Conservation (phyloP, 2,329 filamentous ascomycete species). For the Xylaria sp. region DNA sequence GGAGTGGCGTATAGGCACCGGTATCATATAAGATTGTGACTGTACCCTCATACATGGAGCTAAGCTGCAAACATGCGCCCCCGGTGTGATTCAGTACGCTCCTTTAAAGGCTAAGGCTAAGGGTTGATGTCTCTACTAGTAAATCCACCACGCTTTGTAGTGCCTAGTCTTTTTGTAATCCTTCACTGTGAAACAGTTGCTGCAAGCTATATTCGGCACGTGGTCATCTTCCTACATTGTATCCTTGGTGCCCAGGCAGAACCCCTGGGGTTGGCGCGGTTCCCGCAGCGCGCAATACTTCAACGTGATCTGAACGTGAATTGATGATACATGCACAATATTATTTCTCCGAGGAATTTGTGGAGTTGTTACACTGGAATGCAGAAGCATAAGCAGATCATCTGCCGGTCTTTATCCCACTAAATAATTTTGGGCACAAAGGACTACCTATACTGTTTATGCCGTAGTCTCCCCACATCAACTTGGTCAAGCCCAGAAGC, state of each 20-base stretch:
- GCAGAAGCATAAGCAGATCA: slow-evolving; percentile 9
- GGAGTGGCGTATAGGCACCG: neutral
- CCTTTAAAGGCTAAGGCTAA: neutral
- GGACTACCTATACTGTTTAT: slow-evolving; percentile 9
- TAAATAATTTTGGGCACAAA: slow-evolving; percentile 11
- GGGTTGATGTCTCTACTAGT: neutral
- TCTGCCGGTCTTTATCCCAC: slow-evolving; percentile 14
- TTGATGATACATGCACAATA: slow-evolving; percentile 1
- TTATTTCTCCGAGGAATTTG: slow-evolving; percentile 23
- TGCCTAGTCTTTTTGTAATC: neutral
- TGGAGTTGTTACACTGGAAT: slow-evolving; percentile 18
- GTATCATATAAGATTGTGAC: slow-evolving; percentile 7
- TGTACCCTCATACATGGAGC: slow-evolving; percentile 9
- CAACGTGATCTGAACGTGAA: neutral
- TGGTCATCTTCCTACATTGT: neutral
- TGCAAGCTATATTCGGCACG: neutral
- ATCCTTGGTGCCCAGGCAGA: neutral
- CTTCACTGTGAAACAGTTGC: neutral
- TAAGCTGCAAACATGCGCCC: slow-evolving; percentile 11
- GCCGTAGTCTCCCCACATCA: slow-evolving; percentile 16
- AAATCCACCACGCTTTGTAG: slow-evolving; percentile 6
- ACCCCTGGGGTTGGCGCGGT: neutral
- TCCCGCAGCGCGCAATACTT: neutral
- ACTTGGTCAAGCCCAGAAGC: slow-evolving; percentile 10
- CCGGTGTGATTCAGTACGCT: neutral